Conservation (phyloP, 1,139 yeast genomes). For the Blastobotrys raffinosifermentans region DNA sequence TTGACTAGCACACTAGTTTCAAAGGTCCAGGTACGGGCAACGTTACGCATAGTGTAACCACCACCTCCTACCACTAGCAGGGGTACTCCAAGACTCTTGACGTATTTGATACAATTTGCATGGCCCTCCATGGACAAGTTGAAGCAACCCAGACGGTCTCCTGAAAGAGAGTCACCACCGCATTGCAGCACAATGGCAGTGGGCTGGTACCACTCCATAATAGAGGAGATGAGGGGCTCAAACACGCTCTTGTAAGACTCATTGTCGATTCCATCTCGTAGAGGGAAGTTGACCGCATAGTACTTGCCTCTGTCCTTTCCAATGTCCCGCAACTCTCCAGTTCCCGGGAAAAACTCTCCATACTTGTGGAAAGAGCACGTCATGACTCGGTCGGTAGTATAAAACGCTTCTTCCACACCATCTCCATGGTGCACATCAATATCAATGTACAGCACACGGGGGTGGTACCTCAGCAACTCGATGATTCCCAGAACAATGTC, state of each 20-base stretch:
- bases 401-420: slow-evolving; percentile 97
- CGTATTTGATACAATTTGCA: slow-evolving; percentile 89
- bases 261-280: slow-evolving; percentile 91
- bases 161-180: slow-evolving; percentile 90
- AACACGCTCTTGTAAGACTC: slow-evolving; percentile 78
- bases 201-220: slow-evolving; percentile 92
- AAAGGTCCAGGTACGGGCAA: slow-evolving; percentile 92
- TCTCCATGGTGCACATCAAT: slow-evolving; percentile 98
- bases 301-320: slow-evolving; percentile 89
- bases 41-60: slow-evolving; percentile 96
- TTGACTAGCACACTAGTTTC: slow-evolving; percentile 88
- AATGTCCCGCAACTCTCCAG: slow-evolving; percentile 82
- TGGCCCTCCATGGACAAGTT: slow-evolving; percentile 90
- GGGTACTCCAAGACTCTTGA: slow-evolving; percentile 82
- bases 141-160: slow-evolving; percentile 88
- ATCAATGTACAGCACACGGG: slow-evolving; percentile 91
- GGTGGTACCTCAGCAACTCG: slow-evolving; percentile 83
- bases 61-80: slow-evolving; percentile 95
- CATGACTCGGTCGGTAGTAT: slow-evolving; percentile 95
- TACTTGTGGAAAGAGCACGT: slow-evolving; percentile 96
- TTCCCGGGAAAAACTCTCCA: slow-evolving; percentile 95
- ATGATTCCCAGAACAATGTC: slow-evolving; percentile 89
- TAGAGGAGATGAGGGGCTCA: slow-evolving; percentile 75
- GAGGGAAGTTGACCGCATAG: slow-evolving; percentile 81
- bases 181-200: slow-evolving; percentile 78